These are phyloP conservation scores for Poronia punctata DNA, from an alignment of 495 filamentous ascomycete species.

Conservation along the genomic window DNA sequence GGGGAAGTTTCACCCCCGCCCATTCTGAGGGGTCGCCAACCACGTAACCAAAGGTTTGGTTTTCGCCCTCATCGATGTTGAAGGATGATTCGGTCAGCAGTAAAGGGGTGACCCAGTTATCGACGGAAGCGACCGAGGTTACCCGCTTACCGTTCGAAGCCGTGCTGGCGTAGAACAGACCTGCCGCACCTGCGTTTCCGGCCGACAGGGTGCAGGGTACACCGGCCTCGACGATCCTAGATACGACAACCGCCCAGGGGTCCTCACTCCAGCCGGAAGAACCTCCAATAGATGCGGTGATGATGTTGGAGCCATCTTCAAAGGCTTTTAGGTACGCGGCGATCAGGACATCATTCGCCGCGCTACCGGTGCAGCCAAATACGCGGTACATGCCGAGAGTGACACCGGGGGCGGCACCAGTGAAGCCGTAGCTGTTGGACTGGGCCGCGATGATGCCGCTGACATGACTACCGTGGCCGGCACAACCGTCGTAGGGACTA, in stretches of 20 bases:
- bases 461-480: constrained; percentile 44
- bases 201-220: constrained; percentile 49
- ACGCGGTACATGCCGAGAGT: constrained; percentile 50
- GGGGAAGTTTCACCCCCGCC: constrained; percentile 33
- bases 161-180: constrained; percentile 49
- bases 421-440: constrained; percentile 42
- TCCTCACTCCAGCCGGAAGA: constrained; percentile 50
- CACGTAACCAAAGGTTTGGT: constrained; percentile 31
- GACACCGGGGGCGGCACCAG: constrained; percentile 48
- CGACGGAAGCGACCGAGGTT: constrained; percentile 47
- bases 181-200: constrained; percentile 46
- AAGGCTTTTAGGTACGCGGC: constrained; percentile 50
- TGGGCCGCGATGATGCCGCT: constrained; percentile 51
- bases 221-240: constrained; percentile 48
- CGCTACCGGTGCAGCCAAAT: constrained; percentile 43
- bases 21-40: constrained; percentile 32
- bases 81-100: constrained; percentile 32
- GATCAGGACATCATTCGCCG: constrained; percentile 47
- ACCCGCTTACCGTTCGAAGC: constrained; percentile 45
- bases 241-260: constrained; percentile 46
- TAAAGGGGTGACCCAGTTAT: constrained; percentile 37
- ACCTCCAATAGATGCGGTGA: constrained; percentile 53
- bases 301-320: constrained; percentile 52
- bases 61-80: constrained; percentile 21
- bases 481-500: constrained; percentile 33